Percentiles rank a stretch among this genome's conserved stretches.
Evolutionary conservation across 306 rosid genomes (phyloP).

Genomic region (Gillenia trifoliata): DNA sequence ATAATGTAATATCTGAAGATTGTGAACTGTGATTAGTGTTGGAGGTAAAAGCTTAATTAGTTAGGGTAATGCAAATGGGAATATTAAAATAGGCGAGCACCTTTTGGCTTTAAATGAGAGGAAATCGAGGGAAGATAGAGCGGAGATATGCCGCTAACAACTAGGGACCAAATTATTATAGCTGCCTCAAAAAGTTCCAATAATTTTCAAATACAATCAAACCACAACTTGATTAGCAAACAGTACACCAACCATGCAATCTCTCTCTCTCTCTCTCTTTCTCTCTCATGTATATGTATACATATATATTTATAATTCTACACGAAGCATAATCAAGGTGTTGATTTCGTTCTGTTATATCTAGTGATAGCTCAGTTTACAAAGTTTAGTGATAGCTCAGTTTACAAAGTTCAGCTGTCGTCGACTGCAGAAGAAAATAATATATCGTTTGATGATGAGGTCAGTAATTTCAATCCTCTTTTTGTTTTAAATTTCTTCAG

Average conservation of each 20-base stretch:
- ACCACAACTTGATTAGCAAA: neutral
- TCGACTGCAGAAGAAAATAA: neutral
- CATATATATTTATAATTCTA: too few species aligned
- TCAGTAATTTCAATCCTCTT: too few species aligned
- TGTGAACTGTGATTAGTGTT: too few species aligned
- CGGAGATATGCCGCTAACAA: constrained; percentile 38
- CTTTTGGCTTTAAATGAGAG: constrained; percentile 51
- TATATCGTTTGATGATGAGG: too few species aligned
- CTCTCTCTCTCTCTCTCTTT: neutral
- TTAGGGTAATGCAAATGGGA: neutral
- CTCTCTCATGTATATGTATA: neutral
- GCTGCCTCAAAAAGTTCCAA: constrained; percentile 18
- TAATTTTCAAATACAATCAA: neutral
- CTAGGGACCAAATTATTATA: constrained; percentile 8
- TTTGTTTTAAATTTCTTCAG: too few species aligned
- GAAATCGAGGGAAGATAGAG: constrained; percentile 64
- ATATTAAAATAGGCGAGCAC: constrained; percentile 7
- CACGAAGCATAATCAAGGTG: neutral
- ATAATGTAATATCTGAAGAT: too few species aligned
- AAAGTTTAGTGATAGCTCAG: too few species aligned
- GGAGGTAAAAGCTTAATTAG: too few species aligned
- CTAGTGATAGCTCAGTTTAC: too few species aligned
- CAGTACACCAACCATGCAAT: neutral
- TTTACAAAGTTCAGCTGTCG: neutral
- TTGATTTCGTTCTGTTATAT: too few species aligned